A percentile compares a stretch with the other conserved stretches of the same genome.
phyloP scores from a whole-genome alignment of 495 filamentous ascomycete species.

The Annulohypoxylon moriforme region DNA sequence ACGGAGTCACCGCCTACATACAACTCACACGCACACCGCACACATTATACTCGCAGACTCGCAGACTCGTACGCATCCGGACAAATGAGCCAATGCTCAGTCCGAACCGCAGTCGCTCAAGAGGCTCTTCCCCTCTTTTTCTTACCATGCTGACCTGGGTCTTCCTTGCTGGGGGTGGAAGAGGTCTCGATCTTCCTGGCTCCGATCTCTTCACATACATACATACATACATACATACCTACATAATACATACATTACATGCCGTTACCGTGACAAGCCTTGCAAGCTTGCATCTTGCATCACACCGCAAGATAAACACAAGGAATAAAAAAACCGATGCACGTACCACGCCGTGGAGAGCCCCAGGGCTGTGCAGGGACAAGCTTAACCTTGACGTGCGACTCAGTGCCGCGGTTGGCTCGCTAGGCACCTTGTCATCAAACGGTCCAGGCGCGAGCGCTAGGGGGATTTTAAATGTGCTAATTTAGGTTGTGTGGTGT shows the following conservation, averaged over 20 bases:
- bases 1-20: constrained; percentile 22
- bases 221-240: constrained; percentile 17
- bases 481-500: constrained; percentile 2
- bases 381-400: constrained; percentile 36
- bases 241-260: constrained; percentile 14
- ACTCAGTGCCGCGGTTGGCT: constrained; percentile 37
- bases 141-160: constrained; percentile 33
- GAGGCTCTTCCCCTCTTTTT: constrained; percentile 31
- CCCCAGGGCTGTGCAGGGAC: constrained; percentile 25
- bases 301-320: constrained; percentile 41
- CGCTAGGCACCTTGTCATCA: constrained; percentile 33
- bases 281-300: constrained; percentile 41
- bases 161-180: constrained; percentile 41
- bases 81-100: constrained; percentile 34
- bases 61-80: constrained; percentile 18
- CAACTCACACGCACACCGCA: constrained; percentile 18
- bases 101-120: constrained; percentile 18
- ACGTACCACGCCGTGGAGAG: constrained; percentile 29
- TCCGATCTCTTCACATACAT: constrained; percentile 35
- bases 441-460: constrained; percentile 9
- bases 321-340: constrained; percentile 14
- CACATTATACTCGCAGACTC: neutral
- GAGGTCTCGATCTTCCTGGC: constrained; percentile 41
- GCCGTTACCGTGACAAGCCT: constrained; percentile 41
- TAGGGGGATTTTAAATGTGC: constrained; percentile 10